Base-by-base conservation (phyloP, 371 early-diverging fungal genomes). In the Rhizopus stolonifer region DNA sequence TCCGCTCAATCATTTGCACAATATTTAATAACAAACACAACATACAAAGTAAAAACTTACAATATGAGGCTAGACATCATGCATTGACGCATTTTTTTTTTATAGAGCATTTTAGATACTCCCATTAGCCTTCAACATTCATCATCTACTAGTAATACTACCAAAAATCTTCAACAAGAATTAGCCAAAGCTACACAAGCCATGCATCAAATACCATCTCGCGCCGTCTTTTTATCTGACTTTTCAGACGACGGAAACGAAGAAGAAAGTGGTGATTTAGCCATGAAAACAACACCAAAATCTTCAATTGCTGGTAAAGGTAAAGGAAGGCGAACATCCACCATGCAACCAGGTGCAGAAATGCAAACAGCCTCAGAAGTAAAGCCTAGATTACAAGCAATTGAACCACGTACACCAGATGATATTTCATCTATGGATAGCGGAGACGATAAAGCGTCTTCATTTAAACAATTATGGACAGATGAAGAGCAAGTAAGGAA, bases 401-500 rank as follows among this genome's bases (percentile, higher is more conserved):
- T 60, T 42, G 65, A 65, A 43, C 65, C 67, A 25, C 67, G 59
- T 43, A 63, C 56, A 34, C 54, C 58, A 10, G 62, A 62, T 39
- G 62, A 67, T 24, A 33, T 39, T 21, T 23, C 24, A 4, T 46
- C 52, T 7, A 34, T 39, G 3, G 58, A 58, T 26, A 21, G 42
- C 7, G 8, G 10, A 46, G 58, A 65, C 22, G 36, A 46, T 7
- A 66, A 77, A 48, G 55, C 69, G 2, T 64, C 67, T 10, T 74
- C 72, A 2, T 74, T 80, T 49, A 85, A 85, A 52, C 72, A 73
- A 40, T 81, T 83, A 10, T 85, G 83, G 85, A 69, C 82, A 9
- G 83, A 85, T 53, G 82, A 83, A 49, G 85, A 85, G 47, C 85
- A 85, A 63, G 79, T 74, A 67, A 47, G 17, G n/a, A n/a, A n/a